These are phyloP conservation scores for Colletotrichum eleusines DNA, from an alignment of 2,329 filamentous ascomycete genomes.

Conservation along the genomic window DNA sequence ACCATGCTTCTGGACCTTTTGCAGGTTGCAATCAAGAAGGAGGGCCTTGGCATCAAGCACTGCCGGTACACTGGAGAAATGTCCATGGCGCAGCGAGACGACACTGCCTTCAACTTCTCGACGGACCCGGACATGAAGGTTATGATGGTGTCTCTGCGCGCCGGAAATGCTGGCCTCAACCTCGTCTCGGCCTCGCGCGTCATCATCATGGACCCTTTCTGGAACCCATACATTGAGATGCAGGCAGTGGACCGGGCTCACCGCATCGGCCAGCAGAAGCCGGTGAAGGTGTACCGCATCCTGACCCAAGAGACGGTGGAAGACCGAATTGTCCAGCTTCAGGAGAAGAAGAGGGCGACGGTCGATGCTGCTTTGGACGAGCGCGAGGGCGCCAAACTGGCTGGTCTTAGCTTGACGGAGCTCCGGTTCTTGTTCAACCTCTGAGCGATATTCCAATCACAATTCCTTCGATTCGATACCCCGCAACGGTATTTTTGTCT, in stretches of 20 bases:
- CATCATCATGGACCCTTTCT: conserved; percentile 93
- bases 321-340: conserved; percentile 84
- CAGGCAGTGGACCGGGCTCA: conserved; percentile 93
- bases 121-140: conserved; percentile 71
- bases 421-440: conserved; percentile 75
- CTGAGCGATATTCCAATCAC: background rate
- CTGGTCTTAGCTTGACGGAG: conserved; percentile 74
- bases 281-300: conserved; percentile 84
- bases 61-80: conserved; percentile 84
- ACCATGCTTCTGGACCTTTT: conserved; percentile 83
- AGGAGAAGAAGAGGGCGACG: conserved; percentile 81
- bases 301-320: conserved; percentile 84
- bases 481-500: background rate
- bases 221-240: conserved; percentile 94
- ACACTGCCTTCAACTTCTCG: conserved; percentile 74
- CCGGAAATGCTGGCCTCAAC: conserved; percentile 88
- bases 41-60: conserved; percentile 64
- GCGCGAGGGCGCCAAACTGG: conserved; percentile 73
- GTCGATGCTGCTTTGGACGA: conserved; percentile 87
- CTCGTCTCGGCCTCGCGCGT: conserved; percentile 85
- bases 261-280: conserved; percentile 82
- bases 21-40: conserved; percentile 75
- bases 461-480: background rate
- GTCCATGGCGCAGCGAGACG: conserved; percentile 73
- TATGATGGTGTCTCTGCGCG: conserved; percentile 83